Percentiles rank a stretch among this genome's conserved stretches.
Evolutionary conservation across 805 yeast species (phyloP).

Genomic region (Kodamaea jinghongensis): DNA sequence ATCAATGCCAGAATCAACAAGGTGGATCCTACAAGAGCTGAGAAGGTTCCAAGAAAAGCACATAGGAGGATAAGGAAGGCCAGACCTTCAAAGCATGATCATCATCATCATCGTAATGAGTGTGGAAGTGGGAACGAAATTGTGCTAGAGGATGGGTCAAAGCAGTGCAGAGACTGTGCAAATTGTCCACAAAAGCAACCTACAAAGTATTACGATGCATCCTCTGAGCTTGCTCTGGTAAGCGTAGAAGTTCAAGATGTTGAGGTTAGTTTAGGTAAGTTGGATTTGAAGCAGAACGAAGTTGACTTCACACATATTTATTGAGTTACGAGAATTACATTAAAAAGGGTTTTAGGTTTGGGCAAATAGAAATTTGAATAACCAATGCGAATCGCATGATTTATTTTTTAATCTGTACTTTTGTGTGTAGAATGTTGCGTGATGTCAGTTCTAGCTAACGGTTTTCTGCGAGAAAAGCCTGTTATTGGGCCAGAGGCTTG

Average conservation of each 20-base stretch:
- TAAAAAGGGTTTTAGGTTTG: not conserved
- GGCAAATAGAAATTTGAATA: not conserved
- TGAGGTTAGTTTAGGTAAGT: constrained; percentile 1
- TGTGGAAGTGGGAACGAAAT: constrained; percentile 11
- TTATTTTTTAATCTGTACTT: too few relatives aligned
- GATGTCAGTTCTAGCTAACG: too few relatives aligned
- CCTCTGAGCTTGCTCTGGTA: constrained; percentile 9
- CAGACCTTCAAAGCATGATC: constrained; percentile 1
- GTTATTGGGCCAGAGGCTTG: too few relatives aligned
- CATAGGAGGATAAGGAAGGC: not conserved
- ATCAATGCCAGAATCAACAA: constrained; percentile 13
- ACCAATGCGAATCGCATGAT: too few relatives aligned
- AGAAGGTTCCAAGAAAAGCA: not conserved
- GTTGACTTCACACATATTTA: constrained; percentile 7
- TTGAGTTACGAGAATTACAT: constrained; percentile 1
- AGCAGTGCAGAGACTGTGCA: constrained; percentile 28
- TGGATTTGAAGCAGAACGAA: constrained; percentile 8
- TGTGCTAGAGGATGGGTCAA: constrained; percentile 14
- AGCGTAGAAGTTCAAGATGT: constrained; percentile 11
- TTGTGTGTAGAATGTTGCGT: too few relatives aligned
- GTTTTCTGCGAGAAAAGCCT: not conserved
- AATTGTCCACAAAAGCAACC: constrained; percentile 24
- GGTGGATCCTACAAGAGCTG: constrained; percentile 2
- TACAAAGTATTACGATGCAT: constrained; percentile 1
- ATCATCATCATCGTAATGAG: constrained; percentile 6